Percentiles rank a stretch among this genome's conserved stretches.
Evolutionary conservation across 192 early-diverging fungal species (phyloP).

Genomic region (Phycomyces blakesleeanus): DNA sequence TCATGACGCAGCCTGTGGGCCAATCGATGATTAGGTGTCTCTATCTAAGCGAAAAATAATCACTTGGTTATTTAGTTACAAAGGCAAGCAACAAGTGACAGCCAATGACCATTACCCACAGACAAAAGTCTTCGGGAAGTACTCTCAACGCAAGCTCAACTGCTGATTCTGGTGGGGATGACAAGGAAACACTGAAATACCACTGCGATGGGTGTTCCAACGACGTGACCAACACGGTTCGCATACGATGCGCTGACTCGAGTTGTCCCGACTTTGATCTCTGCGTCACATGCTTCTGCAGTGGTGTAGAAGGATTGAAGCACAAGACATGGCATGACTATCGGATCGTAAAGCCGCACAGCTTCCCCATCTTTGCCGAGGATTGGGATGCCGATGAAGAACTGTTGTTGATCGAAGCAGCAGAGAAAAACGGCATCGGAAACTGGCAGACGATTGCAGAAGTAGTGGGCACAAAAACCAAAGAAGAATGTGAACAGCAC

Average conservation of each 20-base stretch:
- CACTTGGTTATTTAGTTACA: too few species aligned
- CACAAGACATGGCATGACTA: conserved; percentile 88
- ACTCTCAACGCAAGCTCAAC: conserved; percentile 22
- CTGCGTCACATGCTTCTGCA: conserved; percentile 91
- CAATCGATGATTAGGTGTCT: too few species aligned
- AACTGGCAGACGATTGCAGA: conserved; percentile 96
- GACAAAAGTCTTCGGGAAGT: conserved; percentile 30
- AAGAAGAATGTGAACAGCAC: conserved; percentile 85
- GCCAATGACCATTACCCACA: conserved; percentile 39
- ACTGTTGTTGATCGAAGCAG: conserved; percentile 85
- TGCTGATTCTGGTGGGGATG: conserved; percentile 16
- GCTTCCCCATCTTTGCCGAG: conserved; percentile 85
- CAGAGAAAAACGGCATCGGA: conserved; percentile 90
- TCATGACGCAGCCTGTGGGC: too few species aligned
- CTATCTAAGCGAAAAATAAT: too few species aligned
- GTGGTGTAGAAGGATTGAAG: conserved; percentile 71
- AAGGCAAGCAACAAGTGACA: too few species aligned
- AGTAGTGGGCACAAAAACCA: conserved; percentile 87
- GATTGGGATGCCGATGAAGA: conserved; percentile 98
- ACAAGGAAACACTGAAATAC: conserved; percentile 41
- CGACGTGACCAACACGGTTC: conserved; percentile 86
- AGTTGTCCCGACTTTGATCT: conserved; percentile 85
- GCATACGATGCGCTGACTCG: conserved; percentile 75
- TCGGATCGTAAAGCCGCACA: conserved; percentile 81
- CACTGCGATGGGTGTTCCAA: conserved; percentile 88